Evolutionary conservation across 2,329 filamentous ascomycete species (phyloP).

Genomic region (Xylaria digitata): DNA sequence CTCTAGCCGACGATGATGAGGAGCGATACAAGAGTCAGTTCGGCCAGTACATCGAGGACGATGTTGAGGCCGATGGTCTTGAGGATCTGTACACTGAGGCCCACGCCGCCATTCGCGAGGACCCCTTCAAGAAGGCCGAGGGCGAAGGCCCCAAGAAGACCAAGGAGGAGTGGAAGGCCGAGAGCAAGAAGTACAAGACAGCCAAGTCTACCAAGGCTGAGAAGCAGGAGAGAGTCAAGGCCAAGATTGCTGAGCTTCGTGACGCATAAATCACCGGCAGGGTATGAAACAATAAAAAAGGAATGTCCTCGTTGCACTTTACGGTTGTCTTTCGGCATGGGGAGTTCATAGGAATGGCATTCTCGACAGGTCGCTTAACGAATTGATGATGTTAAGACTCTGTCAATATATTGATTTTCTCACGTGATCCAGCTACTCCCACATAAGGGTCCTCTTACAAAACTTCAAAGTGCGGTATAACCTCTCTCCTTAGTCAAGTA

Average conservation of each 20-base stretch:
- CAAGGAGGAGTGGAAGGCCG: slow-evolving; percentile 97
- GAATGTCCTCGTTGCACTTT: slow-evolving; percentile 44
- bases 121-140: slow-evolving; percentile 95
- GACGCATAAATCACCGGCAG: slow-evolving; percentile 56
- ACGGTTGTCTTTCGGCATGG: slow-evolving; percentile 50
- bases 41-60: slow-evolving; percentile 96
- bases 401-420: slow-evolving; percentile 38
- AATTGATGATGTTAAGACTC: slow-evolving; percentile 47
- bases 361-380: slow-evolving; percentile 44
- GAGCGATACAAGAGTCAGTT: slow-evolving; percentile 99
- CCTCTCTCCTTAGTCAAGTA: not conserved
- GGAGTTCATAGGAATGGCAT: slow-evolving; percentile 50
- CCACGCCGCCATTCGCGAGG: slow-evolving; percentile 95
- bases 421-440: slow-evolving; percentile 22
- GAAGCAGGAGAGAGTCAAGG: slow-evolving; percentile 85
- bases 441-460: not conserved
- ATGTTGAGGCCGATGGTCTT: slow-evolving; percentile 93
- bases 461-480: not conserved
- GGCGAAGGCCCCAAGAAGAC: slow-evolving; percentile 84
- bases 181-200: slow-evolving; percentile 89
- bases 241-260: slow-evolving; percentile 87
- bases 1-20: slow-evolving; percentile 98
- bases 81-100: slow-evolving; percentile 97
- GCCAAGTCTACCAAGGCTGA: slow-evolving; percentile 84
- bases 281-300: slow-evolving; percentile 38